phyloP scores from a whole-genome alignment of 805 yeast genomes.

The Pichia scutulata region DNA sequence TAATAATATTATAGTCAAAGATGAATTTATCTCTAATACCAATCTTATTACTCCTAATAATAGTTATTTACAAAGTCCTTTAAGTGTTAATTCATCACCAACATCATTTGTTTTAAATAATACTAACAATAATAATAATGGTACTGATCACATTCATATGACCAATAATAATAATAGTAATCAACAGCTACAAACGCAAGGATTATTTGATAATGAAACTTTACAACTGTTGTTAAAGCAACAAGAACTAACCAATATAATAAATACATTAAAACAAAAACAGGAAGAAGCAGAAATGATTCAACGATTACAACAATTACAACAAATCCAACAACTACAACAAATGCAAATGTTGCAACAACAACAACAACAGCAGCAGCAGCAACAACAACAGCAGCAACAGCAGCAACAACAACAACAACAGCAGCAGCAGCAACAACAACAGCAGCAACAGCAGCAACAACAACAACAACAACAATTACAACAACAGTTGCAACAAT shows the following conservation, averaged over 20 bases:
- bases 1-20: not conserved
- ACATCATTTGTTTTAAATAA: not conserved
- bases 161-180: not conserved
- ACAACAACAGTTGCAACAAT: not conserved
- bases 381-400: conserved; percentile 6
- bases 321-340: conserved; percentile 2
- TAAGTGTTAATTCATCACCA: conserved; percentile 6
- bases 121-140: not conserved
- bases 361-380: not conserved
- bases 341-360: not conserved
- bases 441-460: not conserved
- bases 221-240: conserved; percentile 3
- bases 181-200: not conserved
- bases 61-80: conserved; percentile 4
- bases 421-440: not conserved
- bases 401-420: not conserved
- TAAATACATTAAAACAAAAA: conserved; percentile 1
- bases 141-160: not conserved
- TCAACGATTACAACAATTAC: not conserved
- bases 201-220: conserved; percentile 1
- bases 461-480: conserved; percentile 1
- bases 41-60: not conserved
- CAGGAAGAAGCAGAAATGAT: conserved; percentile 2
- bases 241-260: conserved; percentile 5
- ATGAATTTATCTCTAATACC: not conserved